Conservation (phyloP, 2,329 filamentous ascomycete genomes). For the Aspergillus uvarum region DNA sequence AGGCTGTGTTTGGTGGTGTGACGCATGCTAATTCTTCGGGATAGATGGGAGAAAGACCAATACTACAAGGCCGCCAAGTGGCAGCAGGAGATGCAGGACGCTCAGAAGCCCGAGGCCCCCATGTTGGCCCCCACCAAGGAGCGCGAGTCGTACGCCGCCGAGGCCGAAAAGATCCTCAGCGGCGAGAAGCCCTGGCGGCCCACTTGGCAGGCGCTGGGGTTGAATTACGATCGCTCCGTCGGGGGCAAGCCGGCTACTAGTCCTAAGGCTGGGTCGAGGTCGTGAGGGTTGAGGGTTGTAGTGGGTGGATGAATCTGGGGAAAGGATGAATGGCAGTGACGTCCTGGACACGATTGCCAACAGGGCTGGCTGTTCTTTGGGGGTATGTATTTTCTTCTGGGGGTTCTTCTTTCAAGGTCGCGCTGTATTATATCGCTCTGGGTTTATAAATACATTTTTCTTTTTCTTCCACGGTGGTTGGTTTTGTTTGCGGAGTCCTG, state of each 20-base stretch:
- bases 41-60: slow-evolving; percentile 63
- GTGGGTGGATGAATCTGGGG: neutral
- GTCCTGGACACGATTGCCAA: no score
- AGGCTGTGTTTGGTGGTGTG: neutral
- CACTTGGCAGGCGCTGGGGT: slow-evolving; percentile 47
- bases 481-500: neutral
- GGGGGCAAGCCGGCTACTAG: neutral
- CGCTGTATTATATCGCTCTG: slow-evolving; percentile 12
- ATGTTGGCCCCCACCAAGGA: slow-evolving; percentile 37
- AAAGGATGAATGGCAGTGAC: neutral
- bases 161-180: slow-evolving; percentile 63
- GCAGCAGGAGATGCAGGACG: slow-evolving; percentile 42
- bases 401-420: neutral
- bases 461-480: neutral
- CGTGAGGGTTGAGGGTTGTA: neutral
- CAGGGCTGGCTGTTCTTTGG: no score
- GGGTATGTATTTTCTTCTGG: neutral
- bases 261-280: neutral
- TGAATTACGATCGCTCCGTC: slow-evolving; percentile 37
- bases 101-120: slow-evolving; percentile 36
- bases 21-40: neutral
- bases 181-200: slow-evolving; percentile 63
- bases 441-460: slow-evolving; percentile 8
- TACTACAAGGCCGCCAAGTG: slow-evolving; percentile 55
- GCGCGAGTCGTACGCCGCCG: slow-evolving; percentile 52